Evolutionary conservation across 2,329 filamentous ascomycete species (phyloP), one percentile per base, ranked within the genome.

Genomic region (Phaeosphaeriaceae sp.): DNA sequence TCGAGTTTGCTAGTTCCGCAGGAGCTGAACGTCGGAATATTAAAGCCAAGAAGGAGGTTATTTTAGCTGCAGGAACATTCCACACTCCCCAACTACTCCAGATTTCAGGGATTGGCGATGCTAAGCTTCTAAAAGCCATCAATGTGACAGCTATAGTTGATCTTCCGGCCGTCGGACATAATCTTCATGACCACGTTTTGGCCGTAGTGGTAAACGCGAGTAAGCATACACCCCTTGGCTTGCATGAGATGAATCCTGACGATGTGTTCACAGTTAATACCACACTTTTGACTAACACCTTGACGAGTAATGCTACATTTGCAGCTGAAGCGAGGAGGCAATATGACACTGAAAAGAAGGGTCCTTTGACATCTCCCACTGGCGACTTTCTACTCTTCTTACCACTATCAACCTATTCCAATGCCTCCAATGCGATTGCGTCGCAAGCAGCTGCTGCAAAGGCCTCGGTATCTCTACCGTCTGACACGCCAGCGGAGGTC

Each of bases 31-130:
- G 44, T 12, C 49, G 56, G 23, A 50, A 46, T 3, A 48, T 61
- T 4, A 58, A 48, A n/a, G 64, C 57, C 12, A 63, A 48, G 36
- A 46, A 52, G 37, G 65, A 68, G 33, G 63, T 53, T 12, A 58
- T 68, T 15, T 30, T 67, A 12, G 58, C 65, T 13, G 65, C 65
- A 40, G 65, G 65, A 16, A 11, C 61, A 17, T 23, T 68, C 6
- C 63, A 65, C 40, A 63, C 63, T 1, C 64, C 65, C 6, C 64
- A 68, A 41, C 37, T 68, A 1, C 52, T 68, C 9, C 65, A 67
- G 26, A 50, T 65, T 1, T 66, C 63, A 21, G 65, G 65, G 7
- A 64, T 68, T n/a, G 65, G 65, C 21, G 61, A 63, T 23, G 28
- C 58, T 15, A 34, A 48, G 6, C 48, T 61, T 4, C 60, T 67